phyloP scores from a whole-genome alignment of 1,284 basidiomycete genomes.

The Cryptococcus floricola region DNA sequence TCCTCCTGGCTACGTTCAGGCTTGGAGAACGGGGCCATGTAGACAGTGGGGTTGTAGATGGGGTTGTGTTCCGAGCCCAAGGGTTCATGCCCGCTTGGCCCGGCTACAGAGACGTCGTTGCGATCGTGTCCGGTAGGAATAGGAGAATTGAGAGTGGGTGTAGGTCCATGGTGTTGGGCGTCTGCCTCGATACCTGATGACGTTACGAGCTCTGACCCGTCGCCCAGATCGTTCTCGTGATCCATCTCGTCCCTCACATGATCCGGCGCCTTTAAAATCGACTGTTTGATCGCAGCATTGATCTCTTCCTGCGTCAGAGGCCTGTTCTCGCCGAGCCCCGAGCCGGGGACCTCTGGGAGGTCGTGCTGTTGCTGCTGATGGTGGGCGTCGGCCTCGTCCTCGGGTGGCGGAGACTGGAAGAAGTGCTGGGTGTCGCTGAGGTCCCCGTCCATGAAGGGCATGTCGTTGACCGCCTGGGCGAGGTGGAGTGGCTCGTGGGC shows the following conservation, averaged over 20 bases:
- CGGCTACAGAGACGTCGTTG: not conserved
- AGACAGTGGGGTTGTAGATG: conserved; percentile 13
- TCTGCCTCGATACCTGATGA: not conserved
- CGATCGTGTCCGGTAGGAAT: not conserved
- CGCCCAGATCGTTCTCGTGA: not conserved
- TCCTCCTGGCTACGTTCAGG: conserved; percentile 27
- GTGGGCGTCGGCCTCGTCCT: not conserved
- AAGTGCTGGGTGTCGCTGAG: conserved; percentile 9
- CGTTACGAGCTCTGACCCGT: not conserved
- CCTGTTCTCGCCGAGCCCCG: not conserved
- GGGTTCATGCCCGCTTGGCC: not conserved
- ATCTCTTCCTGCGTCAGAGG: conserved; percentile 17
- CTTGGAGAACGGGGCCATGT: conserved; percentile 31
- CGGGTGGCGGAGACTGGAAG: conserved; percentile 4
- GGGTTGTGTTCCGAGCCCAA: conserved; percentile 9
- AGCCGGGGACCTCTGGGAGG: not conserved
- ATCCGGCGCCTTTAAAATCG: conserved; percentile 19
- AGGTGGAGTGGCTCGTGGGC: conserved; percentile 11
- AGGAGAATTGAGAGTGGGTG: not conserved
- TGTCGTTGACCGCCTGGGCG: conserved; percentile 7
- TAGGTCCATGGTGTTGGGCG: not conserved
- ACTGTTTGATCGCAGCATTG: conserved; percentile 23
- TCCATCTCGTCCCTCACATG: conserved; percentile 8
- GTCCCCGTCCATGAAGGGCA: conserved; percentile 12
- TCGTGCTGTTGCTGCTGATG: not conserved